A percentile compares a stretch with the other conserved stretches of the same genome.
These are phyloP conservation scores for Asterophora lycoperdoides DNA, from an alignment of 768 basidiomycete species.

Conservation along the genomic window DNA sequence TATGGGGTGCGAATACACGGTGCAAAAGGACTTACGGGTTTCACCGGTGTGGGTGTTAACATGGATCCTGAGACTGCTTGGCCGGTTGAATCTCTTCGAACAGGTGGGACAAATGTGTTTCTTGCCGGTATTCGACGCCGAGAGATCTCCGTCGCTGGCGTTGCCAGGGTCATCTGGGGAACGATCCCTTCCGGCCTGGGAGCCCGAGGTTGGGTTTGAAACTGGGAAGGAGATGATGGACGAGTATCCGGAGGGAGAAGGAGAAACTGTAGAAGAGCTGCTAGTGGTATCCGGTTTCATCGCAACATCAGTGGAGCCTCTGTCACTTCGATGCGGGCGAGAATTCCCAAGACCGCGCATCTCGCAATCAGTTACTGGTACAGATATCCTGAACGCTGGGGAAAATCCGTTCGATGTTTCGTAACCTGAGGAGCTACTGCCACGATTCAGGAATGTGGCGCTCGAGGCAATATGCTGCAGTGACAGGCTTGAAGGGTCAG, in stretches of 20 bases:
- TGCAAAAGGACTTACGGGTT: conserved; percentile 46
- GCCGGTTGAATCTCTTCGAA: conserved; percentile 63
- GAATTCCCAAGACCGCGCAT: conserved; percentile 5
- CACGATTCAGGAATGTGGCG: conserved; percentile 32
- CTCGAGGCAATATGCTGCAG: conserved; percentile 43
- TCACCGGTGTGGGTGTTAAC: conserved; percentile 67
- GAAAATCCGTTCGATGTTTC: conserved; percentile 30
- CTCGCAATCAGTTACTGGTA: conserved; percentile 8
- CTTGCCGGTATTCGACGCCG: conserved; percentile 29
- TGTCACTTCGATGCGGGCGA: conserved; percentile 13
- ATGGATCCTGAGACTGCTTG: conserved; percentile 63
- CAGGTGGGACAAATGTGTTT: conserved; percentile 52
- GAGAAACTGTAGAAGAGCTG: neutral
- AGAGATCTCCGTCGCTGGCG: conserved; percentile 21
- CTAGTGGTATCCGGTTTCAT: conserved; percentile 3
- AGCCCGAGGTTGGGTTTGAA: conserved; percentile 9
- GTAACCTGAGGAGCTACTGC: conserved; percentile 11
- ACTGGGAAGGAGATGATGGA: conserved; percentile 24
- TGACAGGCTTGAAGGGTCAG: conserved; percentile 37
- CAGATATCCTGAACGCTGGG: conserved; percentile 36
- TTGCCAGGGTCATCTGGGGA: conserved; percentile 23
- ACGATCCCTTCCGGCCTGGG: conserved; percentile 5
- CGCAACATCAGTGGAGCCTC: neutral
- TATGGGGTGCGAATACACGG: neutral
- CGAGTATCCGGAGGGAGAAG: conserved; percentile 14